Evolutionary conservation across 1,284 basidiomycete species (phyloP).

Genomic region (Anthracocystis walkeri): DNA sequence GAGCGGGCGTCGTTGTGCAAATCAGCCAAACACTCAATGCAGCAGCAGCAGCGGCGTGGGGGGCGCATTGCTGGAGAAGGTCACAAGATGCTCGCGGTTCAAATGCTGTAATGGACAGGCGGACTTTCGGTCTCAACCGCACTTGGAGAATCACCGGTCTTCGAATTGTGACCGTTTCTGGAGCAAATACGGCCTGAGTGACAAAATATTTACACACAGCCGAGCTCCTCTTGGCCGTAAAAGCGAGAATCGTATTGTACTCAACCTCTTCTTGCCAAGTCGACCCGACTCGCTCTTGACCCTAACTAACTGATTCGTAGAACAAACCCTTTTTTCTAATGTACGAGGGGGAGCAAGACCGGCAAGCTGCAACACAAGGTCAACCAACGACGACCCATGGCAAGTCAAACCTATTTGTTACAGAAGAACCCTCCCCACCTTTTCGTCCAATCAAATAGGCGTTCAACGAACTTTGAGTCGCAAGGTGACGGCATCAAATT

Average conservation of each 20-base stretch:
- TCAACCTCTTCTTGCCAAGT: too few relatives aligned
- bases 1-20: too few relatives aligned
- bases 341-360: neutral
- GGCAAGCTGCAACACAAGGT: conserved; percentile 3
- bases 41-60: conserved; percentile 20
- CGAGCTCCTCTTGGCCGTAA: neutral
- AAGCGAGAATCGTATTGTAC: too few relatives aligned
- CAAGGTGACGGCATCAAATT: conserved; percentile 24
- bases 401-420: neutral
- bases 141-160: conserved; percentile 2
- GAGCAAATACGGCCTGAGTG: conserved; percentile 7
- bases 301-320: too few relatives aligned
- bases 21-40: neutral
- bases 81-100: neutral
- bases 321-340: too few relatives aligned
- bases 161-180: neutral
- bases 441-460: neutral
- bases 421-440: neutral
- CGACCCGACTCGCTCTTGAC: too few relatives aligned
- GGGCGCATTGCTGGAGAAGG: conserved; percentile 2
- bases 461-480: conserved; percentile 5
- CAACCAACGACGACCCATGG: too few relatives aligned
- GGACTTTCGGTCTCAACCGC: conserved; percentile 21
- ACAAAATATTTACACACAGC: neutral
- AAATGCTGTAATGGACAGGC: conserved; percentile 25